Conservation (phyloP, 768 basidiomycete genomes). For the Suillus cothurnatus region DNA sequence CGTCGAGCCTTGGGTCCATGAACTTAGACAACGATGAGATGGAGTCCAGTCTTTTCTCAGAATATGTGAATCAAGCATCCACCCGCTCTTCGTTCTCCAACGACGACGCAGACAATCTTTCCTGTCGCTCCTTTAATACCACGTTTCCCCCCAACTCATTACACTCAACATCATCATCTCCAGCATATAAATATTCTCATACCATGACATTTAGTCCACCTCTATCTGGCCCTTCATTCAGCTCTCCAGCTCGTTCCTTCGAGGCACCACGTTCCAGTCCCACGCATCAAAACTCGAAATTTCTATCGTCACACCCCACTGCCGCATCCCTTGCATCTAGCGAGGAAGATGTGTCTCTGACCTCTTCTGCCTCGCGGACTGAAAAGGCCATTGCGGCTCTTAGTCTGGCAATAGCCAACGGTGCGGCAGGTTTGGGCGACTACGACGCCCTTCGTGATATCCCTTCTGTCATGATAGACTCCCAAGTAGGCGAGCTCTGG, state of each 20-base stretch:
- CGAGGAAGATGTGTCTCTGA: conserved; percentile 12
- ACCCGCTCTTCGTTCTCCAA: conserved; percentile 14
- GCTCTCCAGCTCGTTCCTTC: conserved; percentile 15
- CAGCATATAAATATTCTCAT: conserved; percentile 29
- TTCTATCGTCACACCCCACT: conserved; percentile 13
- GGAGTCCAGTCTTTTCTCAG: conserved; percentile 10
- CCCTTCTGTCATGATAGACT: conserved; percentile 37
- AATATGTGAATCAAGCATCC: conserved; percentile 24
- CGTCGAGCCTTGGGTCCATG: conserved; percentile 48
- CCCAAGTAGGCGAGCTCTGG: conserved; percentile 64
- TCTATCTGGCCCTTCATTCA: conserved; percentile 22
- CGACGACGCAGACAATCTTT: neutral
- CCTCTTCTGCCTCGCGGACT: conserved; percentile 43
- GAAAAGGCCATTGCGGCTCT: conserved; percentile 66
- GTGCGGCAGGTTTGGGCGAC: conserved; percentile 61
- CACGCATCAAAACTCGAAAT: conserved; percentile 10
- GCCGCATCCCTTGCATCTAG: conserved; percentile 17
- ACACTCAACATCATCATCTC: conserved; percentile 27
- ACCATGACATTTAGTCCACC: conserved; percentile 28
- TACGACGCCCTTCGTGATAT: conserved; percentile 51
- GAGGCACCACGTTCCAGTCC: conserved; percentile 13
- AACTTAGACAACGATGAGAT: conserved; percentile 36
- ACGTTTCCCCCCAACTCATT: conserved; percentile 7
- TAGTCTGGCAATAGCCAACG: conserved; percentile 61
- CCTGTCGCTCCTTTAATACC: neutral